Conservation (phyloP, 2,329 filamentous ascomycete species). For the Fonsecaea monophora region DNA sequence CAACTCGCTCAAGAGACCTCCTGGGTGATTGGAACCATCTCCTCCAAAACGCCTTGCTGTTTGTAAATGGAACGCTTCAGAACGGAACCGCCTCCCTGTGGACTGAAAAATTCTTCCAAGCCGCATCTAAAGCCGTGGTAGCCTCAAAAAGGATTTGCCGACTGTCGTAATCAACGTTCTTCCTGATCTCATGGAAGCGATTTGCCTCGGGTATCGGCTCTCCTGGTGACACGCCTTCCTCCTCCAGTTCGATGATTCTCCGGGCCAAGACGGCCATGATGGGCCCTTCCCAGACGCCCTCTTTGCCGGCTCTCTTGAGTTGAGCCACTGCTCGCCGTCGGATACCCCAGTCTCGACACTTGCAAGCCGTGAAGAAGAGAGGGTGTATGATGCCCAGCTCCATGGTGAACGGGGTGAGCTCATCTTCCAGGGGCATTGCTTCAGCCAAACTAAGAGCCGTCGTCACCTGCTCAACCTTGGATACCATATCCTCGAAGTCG, state of each 20-base stretch:
- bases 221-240: conserved; percentile 34
- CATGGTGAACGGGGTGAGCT: conserved; percentile 41
- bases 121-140: conserved; percentile 34
- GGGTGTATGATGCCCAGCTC: conserved; percentile 45
- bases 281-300: conserved; percentile 48
- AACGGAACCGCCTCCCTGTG: conserved; percentile 37
- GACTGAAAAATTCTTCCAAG: conserved; percentile 37
- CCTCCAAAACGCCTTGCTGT: conserved; percentile 22
- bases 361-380: conserved; percentile 45
- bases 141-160: conserved; percentile 37
- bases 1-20: not conserved
- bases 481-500: conserved; percentile 41
- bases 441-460: conserved; percentile 32
- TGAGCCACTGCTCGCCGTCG: conserved; percentile 43
- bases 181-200: conserved; percentile 41
- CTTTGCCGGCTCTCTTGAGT: conserved; percentile 45
- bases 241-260: conserved; percentile 42
- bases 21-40: not conserved
- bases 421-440: conserved; percentile 35
- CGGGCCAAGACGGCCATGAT: conserved; percentile 43
- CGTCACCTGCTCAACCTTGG: conserved; percentile 39
- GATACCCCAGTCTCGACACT: conserved; percentile 42
- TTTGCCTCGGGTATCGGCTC: conserved; percentile 37
- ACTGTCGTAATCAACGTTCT: conserved; percentile 41
- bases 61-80: conserved; percentile 26